Evolutionary conservation across 768 basidiomycete genomes (phyloP), one percentile per base, ranked within the genome.

Genomic region (Inosperma sp.): DNA sequence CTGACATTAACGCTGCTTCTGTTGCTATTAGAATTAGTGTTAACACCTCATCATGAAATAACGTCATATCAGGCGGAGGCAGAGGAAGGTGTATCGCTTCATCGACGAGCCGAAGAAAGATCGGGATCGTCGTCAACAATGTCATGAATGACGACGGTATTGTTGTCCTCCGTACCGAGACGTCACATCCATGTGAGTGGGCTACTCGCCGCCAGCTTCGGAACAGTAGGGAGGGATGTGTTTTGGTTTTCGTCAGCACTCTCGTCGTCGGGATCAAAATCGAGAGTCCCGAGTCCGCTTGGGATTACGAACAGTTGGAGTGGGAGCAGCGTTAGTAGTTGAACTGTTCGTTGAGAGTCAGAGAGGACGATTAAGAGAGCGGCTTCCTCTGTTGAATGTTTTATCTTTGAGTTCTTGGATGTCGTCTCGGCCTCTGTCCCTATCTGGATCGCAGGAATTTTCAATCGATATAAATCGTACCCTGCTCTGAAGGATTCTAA

Each of bases 41-140:
- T 36, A 49, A 31, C 23, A 60, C 37, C 8, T 76, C 76, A 51
- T 84, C 82, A 53, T 80, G 71, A 21, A 84, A 62, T 1, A 90
- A 67, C 76, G 85, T 77, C 88, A 90, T 89, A 58, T 88, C 86
- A 36, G 77, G 71, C 0, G 88, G 88, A 9, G 81, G 73, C 3
- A 70, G 66, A 7, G 79, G 86, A 88, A 1, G 85, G 87, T 1
- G 81, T 66, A 27, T 72, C 62, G 63, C 75, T 75, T n/a, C 66
- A 61, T 19, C 72, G 66, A 44, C 72, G 65, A 44, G 65, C 60
- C 35, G 66, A 37, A 39, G 61, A 42, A 31, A 45, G 27, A 29
- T 30, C 27, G 30, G 41, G 8, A 36, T 51, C 47, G 41, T 56
- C 45, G 34, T 62, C 59, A 8, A 56, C 37, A 16, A 41, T 52